Conservation (phyloP, 495 filamentous ascomycete species). For the Xylaria castorea region DNA sequence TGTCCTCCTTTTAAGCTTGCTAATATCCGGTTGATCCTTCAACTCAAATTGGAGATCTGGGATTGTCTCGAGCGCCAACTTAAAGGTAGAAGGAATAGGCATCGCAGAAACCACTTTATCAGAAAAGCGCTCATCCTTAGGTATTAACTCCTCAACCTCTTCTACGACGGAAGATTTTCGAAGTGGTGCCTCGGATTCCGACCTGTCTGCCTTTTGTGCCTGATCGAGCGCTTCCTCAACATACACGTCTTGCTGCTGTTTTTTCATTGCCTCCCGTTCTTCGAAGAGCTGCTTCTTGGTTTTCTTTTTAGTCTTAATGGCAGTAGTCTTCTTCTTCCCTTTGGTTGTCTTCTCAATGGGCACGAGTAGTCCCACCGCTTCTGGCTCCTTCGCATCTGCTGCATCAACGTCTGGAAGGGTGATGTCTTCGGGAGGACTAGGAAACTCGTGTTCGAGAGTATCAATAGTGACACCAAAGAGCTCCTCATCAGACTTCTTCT, state of each 20-base stretch:
- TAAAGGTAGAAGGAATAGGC: conserved; percentile 33
- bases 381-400: conserved; percentile 45
- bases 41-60: conserved; percentile 51
- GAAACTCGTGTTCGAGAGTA: conserved; percentile 56
- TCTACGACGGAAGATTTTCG: conserved; percentile 25
- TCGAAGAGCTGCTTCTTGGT: conserved; percentile 76
- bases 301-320: conserved; percentile 65
- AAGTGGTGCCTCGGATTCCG: conserved; percentile 35
- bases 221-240: conserved; percentile 40
- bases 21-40: conserved; percentile 77
- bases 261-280: conserved; percentile 69
- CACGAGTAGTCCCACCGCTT: conserved; percentile 34
- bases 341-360: conserved; percentile 35
- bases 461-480: conserved; percentile 70
- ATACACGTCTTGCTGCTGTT: conserved; percentile 51
- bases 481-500: conserved; percentile 77
- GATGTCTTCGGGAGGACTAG: conserved; percentile 49
- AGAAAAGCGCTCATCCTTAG: conserved; percentile 39
- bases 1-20: conserved; percentile 84
- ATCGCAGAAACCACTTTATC: conserved; percentile 40
- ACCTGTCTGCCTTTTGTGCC: conserved; percentile 40
- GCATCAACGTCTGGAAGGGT: conserved; percentile 47
- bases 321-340: conserved; percentile 50
- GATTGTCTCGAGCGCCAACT: conserved; percentile 34
- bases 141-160: conserved; percentile 26